Base-by-base conservation (phyloP, 2,329 filamentous ascomycete genomes). In the Ophiosphaerella herpotricha region DNA sequence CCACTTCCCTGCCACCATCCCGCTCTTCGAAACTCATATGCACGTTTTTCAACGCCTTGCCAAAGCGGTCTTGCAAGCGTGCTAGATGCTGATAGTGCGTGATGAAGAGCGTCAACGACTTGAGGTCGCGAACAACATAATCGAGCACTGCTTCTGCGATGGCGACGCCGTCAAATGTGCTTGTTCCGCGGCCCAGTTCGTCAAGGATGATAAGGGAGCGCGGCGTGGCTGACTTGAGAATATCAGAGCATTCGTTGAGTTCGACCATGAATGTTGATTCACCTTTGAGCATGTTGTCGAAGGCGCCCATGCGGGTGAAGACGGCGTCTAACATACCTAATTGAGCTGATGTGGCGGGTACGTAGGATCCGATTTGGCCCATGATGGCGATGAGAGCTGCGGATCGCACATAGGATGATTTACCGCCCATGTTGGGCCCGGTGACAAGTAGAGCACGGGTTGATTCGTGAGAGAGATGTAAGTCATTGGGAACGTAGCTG, bases 261-360 rank as follows among this genome's bases (percentile, higher is more conserved):
- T 99, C 94, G 46, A 99, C 92, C 91, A 97, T 97, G 77, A 99
- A 99, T 11, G 94, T 99, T 21, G 85, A 90, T 75, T 99, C 94
- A 63, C 91, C 91, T 4, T 90, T 89, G 71, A 97, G 89, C 77
- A 99, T 90, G 70, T 97, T 97, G 75, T 99, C 94, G 62, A 90
- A 90, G 2, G 94, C 94, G 45, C 94, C 94, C 85, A 97, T 97
- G 58, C 94, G 89, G 0, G 94, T 97, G 78, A 93, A 90, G 39
- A 99, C 90, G 6, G 91, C 91, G 72, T 99, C 94, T 32, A 93
- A 81, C 54, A 96, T 86, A 8, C 92, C 93, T 0, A 97, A 82
- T 3, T 78, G 75, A 23, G 93, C 85, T 2, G 84, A 80, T 24
- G 82, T 80, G 18, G 93, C 93, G 2, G 94, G 94, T 1, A 99